Evolutionary conservation across 2,329 filamentous ascomycete species (phyloP), one percentile per base, ranked within the genome.

Genomic region (Colletotrichum sp.): DNA sequence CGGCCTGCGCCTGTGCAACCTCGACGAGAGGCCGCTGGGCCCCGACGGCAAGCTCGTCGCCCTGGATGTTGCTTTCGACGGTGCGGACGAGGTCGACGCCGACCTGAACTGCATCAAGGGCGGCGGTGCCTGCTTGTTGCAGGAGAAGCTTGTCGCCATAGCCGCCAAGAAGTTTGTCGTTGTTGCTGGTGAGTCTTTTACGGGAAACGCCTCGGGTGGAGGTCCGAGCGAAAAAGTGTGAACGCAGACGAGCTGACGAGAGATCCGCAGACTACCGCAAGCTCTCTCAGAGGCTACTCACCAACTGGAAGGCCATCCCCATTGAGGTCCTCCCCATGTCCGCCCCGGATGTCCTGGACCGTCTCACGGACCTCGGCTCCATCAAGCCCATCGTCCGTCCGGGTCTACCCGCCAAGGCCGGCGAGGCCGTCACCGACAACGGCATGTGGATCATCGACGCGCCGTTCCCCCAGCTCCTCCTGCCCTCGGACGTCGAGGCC

Each of bases 51-150:
- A 79, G 73, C 85, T 86, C 38, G 84, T 87, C n/a, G 84, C 86
- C 61, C 90, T 99, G 32, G 96, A 98, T 81, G 94, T 98, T 21
- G 95, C 94, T 66, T 99, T 99, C 83, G 97, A 99, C 82, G 97
- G 97, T 70, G 97, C 97, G 6, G 97, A 99, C 83, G 97, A 99
- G 87, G 96, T 99, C 36, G 97, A 99, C 83, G 93, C 95, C 62
- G 94, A 97, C 68, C 87, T 99, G 76, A 99, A 98, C 85, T 95
- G 96, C 82, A 98, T 99, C 88, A 98, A 98, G 88, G 97, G 97
- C 70, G 97, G 97, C 66, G 97, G 97, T 74, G 97, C 96, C n/a
- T 99, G 97, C 85, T 87, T 98, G 72, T 98, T 98, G 87, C 97
- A 98, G 85, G 97, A 99, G 87, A 99, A 99, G 88, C 89, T 99